Evolutionary conservation across 2,329 filamentous ascomycete genomes (phyloP).

Genomic region (Neonectria coccinea): DNA sequence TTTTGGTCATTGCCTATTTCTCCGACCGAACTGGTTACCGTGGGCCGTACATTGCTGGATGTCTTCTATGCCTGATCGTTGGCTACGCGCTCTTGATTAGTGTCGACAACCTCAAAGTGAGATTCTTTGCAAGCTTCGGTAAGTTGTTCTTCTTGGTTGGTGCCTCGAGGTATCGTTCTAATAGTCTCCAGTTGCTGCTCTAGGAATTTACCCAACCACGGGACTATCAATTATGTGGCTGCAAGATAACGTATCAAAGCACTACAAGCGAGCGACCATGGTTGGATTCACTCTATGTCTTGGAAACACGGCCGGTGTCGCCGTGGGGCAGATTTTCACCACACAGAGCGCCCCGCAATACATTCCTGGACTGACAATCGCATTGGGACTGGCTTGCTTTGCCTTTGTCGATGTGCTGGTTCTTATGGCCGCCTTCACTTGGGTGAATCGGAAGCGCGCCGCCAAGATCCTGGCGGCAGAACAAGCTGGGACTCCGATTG

Average conservation of each 20-base stretch:
- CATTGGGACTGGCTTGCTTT: conserved; percentile 43
- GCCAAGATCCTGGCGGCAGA: conserved; percentile 39
- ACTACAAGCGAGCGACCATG: conserved; percentile 60
- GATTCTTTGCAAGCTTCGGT: conserved; percentile 39
- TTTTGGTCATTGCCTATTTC: conserved; percentile 41
- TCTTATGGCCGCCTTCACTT: conserved; percentile 41
- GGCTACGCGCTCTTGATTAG: conserved; percentile 46
- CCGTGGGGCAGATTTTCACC: conserved; percentile 59
- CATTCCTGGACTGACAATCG: conserved; percentile 42
- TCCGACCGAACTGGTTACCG: conserved; percentile 43
- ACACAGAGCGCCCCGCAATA: conserved; percentile 44
- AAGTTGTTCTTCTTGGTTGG: neutral
- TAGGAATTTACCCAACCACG: conserved; percentile 46
- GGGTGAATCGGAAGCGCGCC: conserved; percentile 44
- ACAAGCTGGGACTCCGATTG: conserved; percentile 38
- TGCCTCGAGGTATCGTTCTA: neutral
- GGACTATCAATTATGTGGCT: conserved; percentile 60
- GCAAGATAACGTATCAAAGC: conserved; percentile 59
- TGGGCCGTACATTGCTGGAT: conserved; percentile 41
- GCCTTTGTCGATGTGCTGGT: conserved; percentile 40
- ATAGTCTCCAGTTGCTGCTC: conserved; percentile 26
- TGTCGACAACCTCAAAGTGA: conserved; percentile 45
- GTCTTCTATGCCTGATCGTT: conserved; percentile 44
- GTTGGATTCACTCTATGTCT: conserved; percentile 60
- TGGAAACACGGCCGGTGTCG: conserved; percentile 61